Conservation (phyloP, 371 early-diverging fungal species). For the Dinochytrium kinnereticum region DNA sequence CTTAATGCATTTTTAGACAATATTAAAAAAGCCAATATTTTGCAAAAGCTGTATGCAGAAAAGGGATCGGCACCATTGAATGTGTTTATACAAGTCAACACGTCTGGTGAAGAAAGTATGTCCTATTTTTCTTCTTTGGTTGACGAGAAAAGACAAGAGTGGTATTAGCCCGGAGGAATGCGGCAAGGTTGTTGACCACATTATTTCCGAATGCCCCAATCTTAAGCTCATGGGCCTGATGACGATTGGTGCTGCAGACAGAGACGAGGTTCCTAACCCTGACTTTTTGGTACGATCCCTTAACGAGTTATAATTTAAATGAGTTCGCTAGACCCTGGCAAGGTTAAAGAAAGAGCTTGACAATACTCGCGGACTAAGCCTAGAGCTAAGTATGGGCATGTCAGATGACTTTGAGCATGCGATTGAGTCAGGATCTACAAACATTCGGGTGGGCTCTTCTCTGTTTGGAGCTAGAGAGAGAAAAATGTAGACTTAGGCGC, state of each 20-base stretch:
- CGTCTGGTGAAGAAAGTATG: constrained; percentile 86
- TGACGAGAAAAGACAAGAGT: constrained; percentile 69
- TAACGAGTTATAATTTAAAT: neutral
- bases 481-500: constrained; percentile 7
- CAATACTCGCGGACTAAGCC: constrained; percentile 12
- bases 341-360: constrained; percentile 18
- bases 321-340: neutral
- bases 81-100: constrained; percentile 93
- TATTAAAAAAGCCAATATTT: constrained; percentile 75
- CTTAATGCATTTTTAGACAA: constrained; percentile 52
- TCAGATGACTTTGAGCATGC: constrained; percentile 91
- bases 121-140: constrained; percentile 4
- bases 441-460: constrained; percentile 87
- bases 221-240: constrained; percentile 84
- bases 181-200: constrained; percentile 62
- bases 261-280: constrained; percentile 64
- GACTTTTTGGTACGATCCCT: constrained; percentile 72
- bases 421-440: constrained; percentile 83
- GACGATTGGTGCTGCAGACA: constrained; percentile 86
- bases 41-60: constrained; percentile 74
- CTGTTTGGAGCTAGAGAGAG: constrained; percentile 80
- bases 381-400: constrained; percentile 97
- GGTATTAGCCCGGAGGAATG: constrained; percentile 67
- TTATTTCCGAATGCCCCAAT: constrained; percentile 68
- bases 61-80: constrained; percentile 54